These are phyloP conservation scores for Aspergillus hortae DNA, from an alignment of 2,329 filamentous ascomycete genomes.

Conservation along the genomic window DNA sequence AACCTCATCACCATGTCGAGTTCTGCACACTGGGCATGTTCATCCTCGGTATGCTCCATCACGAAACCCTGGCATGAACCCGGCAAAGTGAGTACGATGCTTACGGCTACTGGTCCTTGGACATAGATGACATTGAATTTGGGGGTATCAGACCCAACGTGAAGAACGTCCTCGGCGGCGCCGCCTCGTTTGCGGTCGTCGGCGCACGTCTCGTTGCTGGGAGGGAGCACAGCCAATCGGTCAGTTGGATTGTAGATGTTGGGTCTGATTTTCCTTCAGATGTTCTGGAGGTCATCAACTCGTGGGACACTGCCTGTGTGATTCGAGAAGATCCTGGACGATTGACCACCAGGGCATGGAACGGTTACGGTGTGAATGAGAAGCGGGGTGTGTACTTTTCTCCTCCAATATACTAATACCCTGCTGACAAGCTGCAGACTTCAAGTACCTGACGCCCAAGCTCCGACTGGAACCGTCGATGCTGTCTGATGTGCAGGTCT, in stretches of 20 bases:
- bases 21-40: slow-evolving; percentile 63
- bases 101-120: slow-evolving; percentile 2
- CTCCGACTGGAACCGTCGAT: slow-evolving; percentile 71
- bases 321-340: slow-evolving; percentile 64
- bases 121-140: slow-evolving; percentile 85
- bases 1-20: slow-evolving; percentile 38
- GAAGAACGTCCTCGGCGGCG: slow-evolving; percentile 79
- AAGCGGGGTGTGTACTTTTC: slow-evolving; percentile 50
- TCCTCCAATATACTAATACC: not conserved
- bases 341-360: slow-evolving; percentile 87
- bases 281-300: slow-evolving; percentile 61
- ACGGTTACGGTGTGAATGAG: slow-evolving; percentile 72
- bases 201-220: slow-evolving; percentile 87
- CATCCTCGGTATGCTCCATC: slow-evolving; percentile 52
- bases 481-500: slow-evolving; percentile 63
- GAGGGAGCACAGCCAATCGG: slow-evolving; percentile 57
- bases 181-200: slow-evolving; percentile 79
- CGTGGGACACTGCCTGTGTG: slow-evolving; percentile 73
- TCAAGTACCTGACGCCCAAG: slow-evolving; percentile 86
- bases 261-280: slow-evolving; percentile 78
- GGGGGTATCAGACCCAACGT: slow-evolving; percentile 65
- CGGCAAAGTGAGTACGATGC: slow-evolving; percentile 10
- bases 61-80: slow-evolving; percentile 1
- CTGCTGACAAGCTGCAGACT: slow-evolving; percentile 51
- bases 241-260: slow-evolving; percentile 89